Percentiles rank a stretch among this genome's conserved stretches.
phyloP scores from a whole-genome alignment of 495 filamentous ascomycete genomes.

The Aspergillus homomorphus region DNA sequence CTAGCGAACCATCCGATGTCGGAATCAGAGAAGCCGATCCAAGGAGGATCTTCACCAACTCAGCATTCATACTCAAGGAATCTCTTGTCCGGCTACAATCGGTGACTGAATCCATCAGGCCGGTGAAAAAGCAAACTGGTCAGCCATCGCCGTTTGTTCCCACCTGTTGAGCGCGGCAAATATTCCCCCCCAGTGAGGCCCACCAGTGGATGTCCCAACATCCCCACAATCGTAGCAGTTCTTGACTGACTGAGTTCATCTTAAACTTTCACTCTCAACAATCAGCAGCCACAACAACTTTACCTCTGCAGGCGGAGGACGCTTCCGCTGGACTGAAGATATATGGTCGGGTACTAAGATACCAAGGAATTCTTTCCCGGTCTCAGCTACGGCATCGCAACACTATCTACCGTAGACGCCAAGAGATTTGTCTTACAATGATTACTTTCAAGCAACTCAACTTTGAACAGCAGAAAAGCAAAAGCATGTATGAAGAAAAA shows the following conservation, averaged over 20 bases:
- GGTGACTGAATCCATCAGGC: neutral
- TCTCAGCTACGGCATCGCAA: no score
- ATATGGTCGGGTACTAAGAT: no score
- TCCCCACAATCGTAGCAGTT: neutral
- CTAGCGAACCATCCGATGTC: neutral
- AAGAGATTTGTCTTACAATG: no score
- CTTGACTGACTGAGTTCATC: neutral
- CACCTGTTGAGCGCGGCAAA: neutral
- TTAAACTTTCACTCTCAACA: neutral
- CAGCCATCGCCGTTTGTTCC: neutral
- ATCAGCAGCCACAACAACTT: no score
- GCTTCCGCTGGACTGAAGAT: no score
- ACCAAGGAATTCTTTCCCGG: no score
- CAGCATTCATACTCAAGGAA: neutral
- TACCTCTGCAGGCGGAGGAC: no score
- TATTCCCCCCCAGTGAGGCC: neutral
- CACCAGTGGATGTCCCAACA: neutral
- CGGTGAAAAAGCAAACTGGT: no score
- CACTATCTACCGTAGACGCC: no score
- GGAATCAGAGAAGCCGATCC: neutral
- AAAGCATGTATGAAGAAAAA: no score
- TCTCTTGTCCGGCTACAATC: neutral
- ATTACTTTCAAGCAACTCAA: no score
- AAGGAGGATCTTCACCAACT: neutral
- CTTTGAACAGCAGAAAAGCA: no score